Evolutionary conservation across 2,329 filamentous ascomycete species (phyloP).

Genomic region (Rutstroemia sp.): DNA sequence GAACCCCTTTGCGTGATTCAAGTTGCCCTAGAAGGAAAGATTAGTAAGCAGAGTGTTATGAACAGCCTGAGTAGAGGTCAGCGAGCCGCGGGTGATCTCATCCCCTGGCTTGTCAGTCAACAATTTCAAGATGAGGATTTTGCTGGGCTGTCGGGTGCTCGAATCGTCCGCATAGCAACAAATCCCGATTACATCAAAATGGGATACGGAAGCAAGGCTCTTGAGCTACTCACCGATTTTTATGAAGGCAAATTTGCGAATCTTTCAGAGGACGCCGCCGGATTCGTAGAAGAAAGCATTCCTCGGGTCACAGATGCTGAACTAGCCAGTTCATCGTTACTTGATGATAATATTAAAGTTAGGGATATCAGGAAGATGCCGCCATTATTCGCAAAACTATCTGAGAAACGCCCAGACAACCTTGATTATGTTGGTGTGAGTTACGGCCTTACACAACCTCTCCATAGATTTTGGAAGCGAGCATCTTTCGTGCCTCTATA

Average conservation of each 20-base stretch:
- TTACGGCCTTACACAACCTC: constrained; percentile 77
- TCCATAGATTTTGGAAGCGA: constrained; percentile 97
- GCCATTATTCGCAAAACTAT: constrained; percentile 81
- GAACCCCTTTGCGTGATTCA: constrained; percentile 95
- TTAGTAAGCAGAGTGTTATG: constrained; percentile 86
- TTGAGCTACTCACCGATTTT: constrained; percentile 83
- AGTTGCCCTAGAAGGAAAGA: constrained; percentile 87
- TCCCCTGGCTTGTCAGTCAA: constrained; percentile 95
- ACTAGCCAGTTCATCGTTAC: constrained; percentile 64
- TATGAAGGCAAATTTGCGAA: constrained; percentile 90
- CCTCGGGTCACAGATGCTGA: constrained; percentile 76
- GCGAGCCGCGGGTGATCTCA: constrained; percentile 83
- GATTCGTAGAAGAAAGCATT: constrained; percentile 51
- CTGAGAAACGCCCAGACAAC: constrained; percentile 69
- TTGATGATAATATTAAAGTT: constrained; percentile 83
- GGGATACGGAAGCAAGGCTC: constrained; percentile 87
- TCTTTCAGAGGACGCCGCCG: constrained; percentile 63
- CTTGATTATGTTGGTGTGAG: constrained; percentile 95
- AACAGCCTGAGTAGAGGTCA: constrained; percentile 85
- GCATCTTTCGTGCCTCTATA: constrained; percentile 83
- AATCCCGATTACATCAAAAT: constrained; percentile 88
- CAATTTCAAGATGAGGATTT: constrained; percentile 99
- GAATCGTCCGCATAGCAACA: constrained; percentile 89
- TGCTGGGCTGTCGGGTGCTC: constrained; percentile 82
- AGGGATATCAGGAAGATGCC: constrained; percentile 89